Evolutionary conservation across 2,329 filamentous ascomycete species (phyloP), one percentile per base, ranked within the genome.

Genomic region (Neocucurbitaria cava): DNA sequence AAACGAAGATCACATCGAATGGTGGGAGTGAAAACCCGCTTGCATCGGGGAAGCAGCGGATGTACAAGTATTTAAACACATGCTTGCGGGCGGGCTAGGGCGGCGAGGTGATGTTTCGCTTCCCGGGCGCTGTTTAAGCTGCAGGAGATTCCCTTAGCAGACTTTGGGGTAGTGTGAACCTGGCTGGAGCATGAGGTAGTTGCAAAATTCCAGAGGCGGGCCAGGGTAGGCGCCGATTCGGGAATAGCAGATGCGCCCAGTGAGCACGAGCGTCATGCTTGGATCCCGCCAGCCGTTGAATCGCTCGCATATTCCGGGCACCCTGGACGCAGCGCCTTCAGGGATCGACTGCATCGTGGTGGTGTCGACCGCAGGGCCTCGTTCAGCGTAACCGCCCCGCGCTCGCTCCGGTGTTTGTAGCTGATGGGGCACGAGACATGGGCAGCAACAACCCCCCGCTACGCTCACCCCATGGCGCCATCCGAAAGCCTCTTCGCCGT

Each of bases 41-140:
- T 70, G 66, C 71, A 71, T 66, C 73, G 70, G 71, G 65, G 71
- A 73, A 72, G 63, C 62, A 58, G 64, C 63, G 70, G 68, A 69
- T 66, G 66, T 70, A 70, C 74, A 70, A 70, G 73, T 76, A 76
- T 72, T 71, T 66, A 74, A 75, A 73, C 72, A 73, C 69, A 73
- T 73, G 66, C 65, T 71, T 72, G 67, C 68, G 68, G 67, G 70
- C 64, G 61, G 65, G 65, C 65, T 70, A 72, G 70, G 69, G 71
- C 71, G 70, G 69, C 69, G 69, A 72, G 62, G 54, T 63, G 62
- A 73, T 74, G 67, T 58, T 74, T 74, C 72, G 69, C 71, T 72
- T 73, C 71, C 72, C 68, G 72, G 38, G 71, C 69, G 66, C 68
- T 71, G 70, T 68, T 72, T 69, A 71, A 73, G 70, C 69, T 75